phyloP scores from a whole-genome alignment of 768 basidiomycete species.

The Dictyophora rubrovolvata region DNA sequence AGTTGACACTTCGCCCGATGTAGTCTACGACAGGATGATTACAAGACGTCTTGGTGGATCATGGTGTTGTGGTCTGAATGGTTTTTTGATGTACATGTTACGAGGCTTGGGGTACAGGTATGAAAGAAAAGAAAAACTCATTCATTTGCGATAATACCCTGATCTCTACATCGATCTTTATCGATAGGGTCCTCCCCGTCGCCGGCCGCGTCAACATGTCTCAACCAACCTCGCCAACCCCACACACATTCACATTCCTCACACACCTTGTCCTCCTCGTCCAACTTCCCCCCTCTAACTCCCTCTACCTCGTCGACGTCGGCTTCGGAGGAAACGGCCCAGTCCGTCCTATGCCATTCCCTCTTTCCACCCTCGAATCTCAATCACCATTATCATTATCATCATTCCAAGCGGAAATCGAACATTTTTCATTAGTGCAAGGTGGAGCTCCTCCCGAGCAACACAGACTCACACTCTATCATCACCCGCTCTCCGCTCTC shows the following conservation, averaged over 20 bases:
- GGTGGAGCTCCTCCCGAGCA: constrained; percentile 7
- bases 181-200: background rate
- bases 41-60: constrained; percentile 18
- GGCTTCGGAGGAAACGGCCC: constrained; percentile 11
- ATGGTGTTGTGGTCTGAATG: constrained; percentile 11
- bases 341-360: constrained; percentile 8
- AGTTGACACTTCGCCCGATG: background rate
- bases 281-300: background rate
- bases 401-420: no score
- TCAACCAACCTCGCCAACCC: background rate
- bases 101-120: constrained; percentile 11
- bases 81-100: constrained; percentile 8
- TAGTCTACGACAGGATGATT: background rate
- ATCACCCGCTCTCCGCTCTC: background rate
- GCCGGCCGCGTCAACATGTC: background rate
- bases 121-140: background rate
- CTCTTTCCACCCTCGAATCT: background rate
- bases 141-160: background rate
- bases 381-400: no score
- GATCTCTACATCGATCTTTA: background rate
- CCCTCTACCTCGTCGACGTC: constrained; percentile 11
- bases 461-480: background rate
- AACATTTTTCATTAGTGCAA: background rate
- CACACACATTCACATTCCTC: background rate
- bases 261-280: background rate